phyloP scores from a whole-genome alignment of 2,329 filamentous ascomycete species.

The Dryadomyces quercus-mongolicae region DNA sequence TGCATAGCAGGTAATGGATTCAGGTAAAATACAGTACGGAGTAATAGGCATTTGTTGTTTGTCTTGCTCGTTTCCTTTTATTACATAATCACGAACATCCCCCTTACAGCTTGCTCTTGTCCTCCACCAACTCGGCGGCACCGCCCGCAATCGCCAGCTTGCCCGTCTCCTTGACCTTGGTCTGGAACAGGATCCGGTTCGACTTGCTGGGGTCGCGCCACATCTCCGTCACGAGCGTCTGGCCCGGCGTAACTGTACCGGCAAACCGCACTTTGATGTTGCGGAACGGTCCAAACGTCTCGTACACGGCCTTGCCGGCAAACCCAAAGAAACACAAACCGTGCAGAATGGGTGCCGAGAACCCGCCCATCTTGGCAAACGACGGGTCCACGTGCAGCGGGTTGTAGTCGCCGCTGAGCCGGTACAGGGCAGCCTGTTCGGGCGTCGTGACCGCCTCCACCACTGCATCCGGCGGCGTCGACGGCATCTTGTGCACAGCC shows the following conservation, averaged over 20 bases:
- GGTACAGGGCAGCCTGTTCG: constrained; percentile 88
- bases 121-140: constrained; percentile 54
- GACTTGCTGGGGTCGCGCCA: constrained; percentile 68
- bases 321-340: constrained; percentile 94
- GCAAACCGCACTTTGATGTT: constrained; percentile 91
- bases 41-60: no score
- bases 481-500: constrained; percentile 63
- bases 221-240: constrained; percentile 90
- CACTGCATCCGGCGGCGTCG: constrained; percentile 62
- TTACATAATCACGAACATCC: background rate
- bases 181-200: constrained; percentile 60
- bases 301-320: constrained; percentile 78
- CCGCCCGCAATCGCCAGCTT: constrained; percentile 76
- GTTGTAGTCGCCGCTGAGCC: constrained; percentile 89
- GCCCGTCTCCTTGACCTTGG: constrained; percentile 82
- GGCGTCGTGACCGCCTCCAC: constrained; percentile 77
- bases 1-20: background rate
- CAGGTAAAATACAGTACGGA: no score
- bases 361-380: constrained; percentile 91
- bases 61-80: background rate
- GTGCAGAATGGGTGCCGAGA: constrained; percentile 88
- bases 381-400: constrained; percentile 90
- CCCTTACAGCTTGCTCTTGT: constrained; percentile 18
- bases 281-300: constrained; percentile 71
- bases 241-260: constrained; percentile 70